Evolutionary conservation across 2,329 filamentous ascomycete genomes (phyloP), one percentile per base, ranked within the genome.

Genomic region (Colletotrichum gloeosporioides): DNA sequence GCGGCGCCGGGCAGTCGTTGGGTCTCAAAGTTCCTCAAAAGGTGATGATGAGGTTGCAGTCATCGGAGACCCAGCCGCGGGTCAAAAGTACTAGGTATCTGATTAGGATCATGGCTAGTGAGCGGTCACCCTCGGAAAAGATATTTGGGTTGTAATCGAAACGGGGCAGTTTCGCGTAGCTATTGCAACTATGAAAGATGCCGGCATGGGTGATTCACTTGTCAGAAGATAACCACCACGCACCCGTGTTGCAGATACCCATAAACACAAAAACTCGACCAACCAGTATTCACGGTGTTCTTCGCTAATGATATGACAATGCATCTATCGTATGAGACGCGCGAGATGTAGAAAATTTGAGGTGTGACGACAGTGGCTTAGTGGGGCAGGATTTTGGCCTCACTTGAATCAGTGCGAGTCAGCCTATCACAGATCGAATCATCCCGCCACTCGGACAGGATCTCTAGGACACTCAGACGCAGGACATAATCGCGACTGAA

Each of bases 1-100:
- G 39, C 71, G 79, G 6, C 75, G 78, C 10, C 73, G 76, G 32
- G n/a, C 73, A 4, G 66, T 74, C 6, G 18, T 22, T 16, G 55
- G 57, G 7, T 76, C 73, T 16, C 61, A 49, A 22, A 32, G 62
- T 31, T 69, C 69, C 4, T 68, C 29, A 10, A 68, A 76, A 57
- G 73, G 25, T 8, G 73, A 39, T 5, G 55, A n/a, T 7, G 32
- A 55, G n/a, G 34, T 31, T 53, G 72, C 22, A 4, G 34, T 55
- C 22, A 13, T 66, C 6, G 57, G 31, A n/a, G 65, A 59, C 13
- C 32, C 32, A 5, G 32, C 57, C 4, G 34, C 29, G 4, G 22
- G 13, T 4, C 8, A 34, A 4, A 59, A 31, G 13, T 70, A 70
- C 32, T 74, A 22, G 65, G 8, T 4, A 53, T 4, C 4, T 53